Percentiles rank a stretch among this genome's conserved stretches.
These are phyloP conservation scores for Sporobolomyces pararoseus DNA, from an alignment of 768 basidiomycete species.

Conservation along the genomic window DNA sequence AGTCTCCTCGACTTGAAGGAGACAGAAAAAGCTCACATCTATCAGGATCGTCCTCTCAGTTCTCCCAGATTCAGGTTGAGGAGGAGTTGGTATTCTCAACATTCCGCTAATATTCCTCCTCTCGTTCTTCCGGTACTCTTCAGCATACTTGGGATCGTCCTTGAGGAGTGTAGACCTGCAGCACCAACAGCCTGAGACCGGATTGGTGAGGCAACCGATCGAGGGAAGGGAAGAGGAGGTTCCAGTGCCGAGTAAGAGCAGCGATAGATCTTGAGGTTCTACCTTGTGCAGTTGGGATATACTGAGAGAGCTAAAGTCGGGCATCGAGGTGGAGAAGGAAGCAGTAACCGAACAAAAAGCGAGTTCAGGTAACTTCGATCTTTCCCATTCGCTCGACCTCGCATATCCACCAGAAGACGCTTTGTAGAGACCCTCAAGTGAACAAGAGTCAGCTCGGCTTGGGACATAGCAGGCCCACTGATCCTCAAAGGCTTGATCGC, in stretches of 20 bases:
- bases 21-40: conserved; percentile 50
- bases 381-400: too few species aligned
- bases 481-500: too few species aligned
- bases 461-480: too few species aligned
- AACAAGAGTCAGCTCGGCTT: too few species aligned
- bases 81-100: conserved; percentile 53
- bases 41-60: conserved; percentile 38
- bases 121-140: conserved; percentile 59
- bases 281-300: too few species aligned
- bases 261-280: conserved; percentile 25
- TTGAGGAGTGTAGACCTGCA: conserved; percentile 52
- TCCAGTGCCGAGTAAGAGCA: conserved; percentile 44
- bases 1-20: conserved; percentile 19
- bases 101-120: conserved; percentile 77
- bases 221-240: conserved; percentile 60
- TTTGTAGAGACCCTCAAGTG: too few species aligned
- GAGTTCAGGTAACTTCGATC: too few species aligned
- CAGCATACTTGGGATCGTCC: conserved; percentile 10
- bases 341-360: too few species aligned
- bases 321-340: not conserved
- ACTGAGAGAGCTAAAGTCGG: not conserved
- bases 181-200: conserved; percentile 59
- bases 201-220: conserved; percentile 66
- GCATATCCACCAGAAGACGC: too few species aligned
- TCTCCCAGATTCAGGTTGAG: not conserved